Evolutionary conservation across 2,329 filamentous ascomycete species (phyloP).

Genomic region (Verticillium tricorpus): DNA sequence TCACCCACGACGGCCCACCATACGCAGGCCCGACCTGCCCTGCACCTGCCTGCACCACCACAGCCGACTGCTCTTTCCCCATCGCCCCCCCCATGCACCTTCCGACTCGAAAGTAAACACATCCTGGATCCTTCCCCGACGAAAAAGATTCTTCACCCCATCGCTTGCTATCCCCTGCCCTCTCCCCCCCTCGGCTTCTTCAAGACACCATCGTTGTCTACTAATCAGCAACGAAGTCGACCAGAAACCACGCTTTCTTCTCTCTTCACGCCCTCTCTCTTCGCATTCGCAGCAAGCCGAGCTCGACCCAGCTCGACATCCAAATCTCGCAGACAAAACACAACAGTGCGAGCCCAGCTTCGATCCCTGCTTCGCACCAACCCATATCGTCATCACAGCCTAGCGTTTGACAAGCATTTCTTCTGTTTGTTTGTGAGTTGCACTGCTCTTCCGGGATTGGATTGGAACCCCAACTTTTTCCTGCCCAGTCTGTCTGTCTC

Average conservation of each 20-base stretch:
- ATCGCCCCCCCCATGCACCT: neutral
- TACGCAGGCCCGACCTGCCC: neutral
- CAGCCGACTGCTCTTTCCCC: neutral
- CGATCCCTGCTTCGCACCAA: neutral
- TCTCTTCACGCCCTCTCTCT: neutral
- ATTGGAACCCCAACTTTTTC: too few species aligned
- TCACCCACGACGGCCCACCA: neutral
- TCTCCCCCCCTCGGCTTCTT: neutral
- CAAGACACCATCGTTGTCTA: neutral
- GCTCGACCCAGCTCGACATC: neutral
- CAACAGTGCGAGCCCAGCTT: neutral
- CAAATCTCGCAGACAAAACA: neutral
- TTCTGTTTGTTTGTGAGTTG: constrained; percentile 7
- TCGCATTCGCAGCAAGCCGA: neutral
- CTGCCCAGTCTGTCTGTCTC: too few species aligned
- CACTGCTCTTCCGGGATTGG: too few species aligned
- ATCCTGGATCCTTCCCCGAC: neutral
- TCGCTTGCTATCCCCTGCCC: neutral
- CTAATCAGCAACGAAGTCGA: neutral
- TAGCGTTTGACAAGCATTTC: constrained; percentile 19
- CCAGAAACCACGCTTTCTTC: neutral
- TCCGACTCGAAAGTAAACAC: neutral
- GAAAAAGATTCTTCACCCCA: neutral
- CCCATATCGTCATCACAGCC: constrained; percentile 16
- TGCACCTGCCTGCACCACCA: neutral